A percentile compares a stretch with the other conserved stretches of the same genome.
These are phyloP conservation scores for Dicorynia guianensis DNA, from an alignment of 306 rosid genomes.

Conservation along the genomic window DNA sequence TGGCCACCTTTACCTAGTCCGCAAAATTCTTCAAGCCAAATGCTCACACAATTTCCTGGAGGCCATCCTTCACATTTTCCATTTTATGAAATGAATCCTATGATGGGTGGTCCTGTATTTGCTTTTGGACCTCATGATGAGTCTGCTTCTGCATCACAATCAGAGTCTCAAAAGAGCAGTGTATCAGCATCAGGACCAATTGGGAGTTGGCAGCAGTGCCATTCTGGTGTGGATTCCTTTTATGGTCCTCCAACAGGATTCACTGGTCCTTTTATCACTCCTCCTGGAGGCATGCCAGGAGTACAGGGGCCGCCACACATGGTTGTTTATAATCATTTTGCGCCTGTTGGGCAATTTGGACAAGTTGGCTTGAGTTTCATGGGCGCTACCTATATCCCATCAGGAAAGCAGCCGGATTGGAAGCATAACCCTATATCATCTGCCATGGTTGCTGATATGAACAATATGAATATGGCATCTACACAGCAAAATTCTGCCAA, in stretches of 20 bases:
- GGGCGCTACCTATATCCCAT: slow-evolving; percentile 93
- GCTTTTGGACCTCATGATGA: slow-evolving; percentile 92
- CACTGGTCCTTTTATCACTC: slow-evolving; percentile 87
- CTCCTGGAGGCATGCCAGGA: slow-evolving; percentile 90
- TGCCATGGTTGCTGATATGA: slow-evolving; percentile 65
- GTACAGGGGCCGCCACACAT: slow-evolving; percentile 97
- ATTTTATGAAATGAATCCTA: slow-evolving; percentile 91
- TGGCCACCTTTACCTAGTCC: slow-evolving; percentile 84
- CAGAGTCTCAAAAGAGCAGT: slow-evolving; percentile 72
- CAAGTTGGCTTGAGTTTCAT: slow-evolving; percentile 98
- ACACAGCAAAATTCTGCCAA: slow-evolving; percentile 70
- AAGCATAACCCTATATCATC: slow-evolving; percentile 83
- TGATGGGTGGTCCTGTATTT: slow-evolving; percentile 91
- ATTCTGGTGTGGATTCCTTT: slow-evolving; percentile 91
- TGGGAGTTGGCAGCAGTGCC: slow-evolving; percentile 92
- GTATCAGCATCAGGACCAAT: slow-evolving; percentile 67
- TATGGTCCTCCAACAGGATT: slow-evolving; percentile 94
- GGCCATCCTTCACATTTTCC: slow-evolving; percentile 90
- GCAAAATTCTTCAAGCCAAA: slow-evolving; percentile 77
- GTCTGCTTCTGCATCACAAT: slow-evolving; percentile 67
- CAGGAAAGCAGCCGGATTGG: slow-evolving; percentile 98
- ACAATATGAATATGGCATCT: slow-evolving; percentile 69
- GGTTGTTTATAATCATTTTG: slow-evolving; percentile 98
- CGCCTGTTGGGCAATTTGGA: slow-evolving; percentile 97
- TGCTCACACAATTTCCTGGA: slow-evolving; percentile 84